Evolutionary conservation across 108 stramenopile genomes (phyloP).

Genomic region (Cylindrotheca fusiformis): DNA sequence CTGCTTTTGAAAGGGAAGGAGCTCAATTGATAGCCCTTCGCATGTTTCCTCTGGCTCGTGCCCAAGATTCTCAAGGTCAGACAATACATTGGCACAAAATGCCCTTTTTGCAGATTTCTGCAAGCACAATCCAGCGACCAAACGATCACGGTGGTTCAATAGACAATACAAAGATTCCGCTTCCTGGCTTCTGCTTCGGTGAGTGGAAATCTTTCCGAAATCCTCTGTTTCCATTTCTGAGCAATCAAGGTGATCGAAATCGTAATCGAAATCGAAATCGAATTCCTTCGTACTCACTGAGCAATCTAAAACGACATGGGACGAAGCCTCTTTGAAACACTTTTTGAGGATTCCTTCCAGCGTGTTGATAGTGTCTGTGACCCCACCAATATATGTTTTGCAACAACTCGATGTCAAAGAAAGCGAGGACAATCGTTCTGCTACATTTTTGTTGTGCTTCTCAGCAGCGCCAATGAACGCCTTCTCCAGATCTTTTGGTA

Average conservation of each 20-base stretch:
- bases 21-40: conserved; percentile 37
- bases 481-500: too few species aligned
- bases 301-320: too few species aligned
- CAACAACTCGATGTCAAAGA: not conserved
- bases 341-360: too few species aligned
- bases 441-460: not conserved
- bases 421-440: not conserved
- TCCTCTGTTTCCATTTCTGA: too few species aligned
- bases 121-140: not conserved
- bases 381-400: not conserved
- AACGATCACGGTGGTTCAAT: conserved; percentile 2
- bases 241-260: too few species aligned
- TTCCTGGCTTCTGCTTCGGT: too few species aligned
- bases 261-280: too few species aligned
- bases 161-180: too few species aligned
- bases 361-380: not conserved
- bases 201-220: too few species aligned
- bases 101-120: not conserved
- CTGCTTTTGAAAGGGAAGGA: conserved; percentile 46
- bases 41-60: conserved; percentile 17
- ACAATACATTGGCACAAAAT: conserved; percentile 6
- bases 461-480: too few species aligned
- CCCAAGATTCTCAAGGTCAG: conserved; percentile 39
- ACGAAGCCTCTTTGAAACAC: too few species aligned
- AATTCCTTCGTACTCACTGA: too few species aligned